Percentiles rank a stretch among this genome's conserved stretches.
These are phyloP conservation scores for Orobanche coerulescens DNA, from an alignment of 257 asterid genomes.

Conservation along the genomic window DNA sequence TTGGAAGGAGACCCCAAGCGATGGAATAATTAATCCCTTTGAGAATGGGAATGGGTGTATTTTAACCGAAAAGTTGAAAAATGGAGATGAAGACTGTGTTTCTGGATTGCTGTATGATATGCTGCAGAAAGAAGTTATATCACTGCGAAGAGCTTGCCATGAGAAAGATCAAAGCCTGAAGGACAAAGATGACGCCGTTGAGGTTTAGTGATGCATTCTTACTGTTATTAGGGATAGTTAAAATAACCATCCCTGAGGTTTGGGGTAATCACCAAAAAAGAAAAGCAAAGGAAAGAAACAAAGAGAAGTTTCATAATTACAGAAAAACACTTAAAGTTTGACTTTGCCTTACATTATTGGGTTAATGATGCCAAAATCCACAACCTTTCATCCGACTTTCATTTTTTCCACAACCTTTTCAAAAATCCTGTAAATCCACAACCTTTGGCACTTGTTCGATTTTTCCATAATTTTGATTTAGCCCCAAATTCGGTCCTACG, in stretches of 20 bases:
- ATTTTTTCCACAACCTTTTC: too few relatives aligned
- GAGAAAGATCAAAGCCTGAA: slow-evolving; percentile 76
- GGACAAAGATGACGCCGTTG: slow-evolving; percentile 79
- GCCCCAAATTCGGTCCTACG: too few relatives aligned
- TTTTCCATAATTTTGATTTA: too few relatives aligned
- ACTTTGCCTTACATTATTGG: too few relatives aligned
- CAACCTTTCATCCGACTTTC: too few relatives aligned
- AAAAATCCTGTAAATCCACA: too few relatives aligned
- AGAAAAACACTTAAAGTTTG: not conserved
- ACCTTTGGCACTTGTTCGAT: too few relatives aligned
- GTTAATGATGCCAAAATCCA: too few relatives aligned
- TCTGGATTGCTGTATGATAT: slow-evolving; percentile 76
- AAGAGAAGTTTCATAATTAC: not conserved
- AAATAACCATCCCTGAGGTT: not conserved
- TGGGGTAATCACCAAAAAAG: not conserved
- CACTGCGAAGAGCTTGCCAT: slow-evolving; percentile 62
- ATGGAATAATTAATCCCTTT: slow-evolving; percentile 31
- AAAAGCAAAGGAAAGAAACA: too few relatives aligned
- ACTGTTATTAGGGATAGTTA: not conserved
- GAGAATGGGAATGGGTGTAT: slow-evolving; percentile 37
- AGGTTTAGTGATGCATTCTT: slow-evolving; percentile 39
- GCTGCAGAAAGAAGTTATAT: slow-evolving; percentile 85
- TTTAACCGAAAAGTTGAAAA: slow-evolving; percentile 33
- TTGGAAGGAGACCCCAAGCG: slow-evolving; percentile 29
- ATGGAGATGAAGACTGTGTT: slow-evolving; percentile 52